Base-by-base conservation (phyloP, 305 asterid genomes). In the Striga hermonthica region DNA sequence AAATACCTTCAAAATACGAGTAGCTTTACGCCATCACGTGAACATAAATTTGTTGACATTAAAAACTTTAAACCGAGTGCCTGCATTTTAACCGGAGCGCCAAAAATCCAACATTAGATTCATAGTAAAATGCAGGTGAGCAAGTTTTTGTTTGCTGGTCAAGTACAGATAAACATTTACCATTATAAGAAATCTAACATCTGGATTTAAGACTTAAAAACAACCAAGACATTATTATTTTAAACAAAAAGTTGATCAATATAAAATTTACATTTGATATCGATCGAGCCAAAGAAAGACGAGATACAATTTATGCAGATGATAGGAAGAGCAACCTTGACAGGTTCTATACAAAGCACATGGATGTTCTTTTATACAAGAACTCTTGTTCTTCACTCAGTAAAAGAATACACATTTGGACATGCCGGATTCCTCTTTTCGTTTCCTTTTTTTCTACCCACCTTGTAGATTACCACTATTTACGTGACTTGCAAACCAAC, bases 381-480 rank as follows among this genome's bases (percentile, higher is more conserved):
- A 22, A 22, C 31, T 22, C 14, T 60, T 68, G 67, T 12, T 62
- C 74, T 66, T 69, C 76, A 59, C 72, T 74, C 68, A 54, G 73
- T 57, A 68, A 69, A 70, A 67, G 59, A 63, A 80, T 62, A 63
- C 70, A 66, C 80, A 69, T 71, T 41, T 56, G 74, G 76, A 48
- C 60, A 15, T 11, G 59, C 61, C 40, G 55, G 79, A 62, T 60
- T 70, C 52, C 54, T 62, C 69, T 48, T 61, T 66, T 28, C 2
- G 1, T 22, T 22, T 22, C 2, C 2, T 22, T 22, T 22, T 22
- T 22, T 22, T 22, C 2, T 22, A 22, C 31, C 69, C 68, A 57
- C 66, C 68, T 70, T 77, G 56, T 53, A 68, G 10, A 16, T 50
- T 50, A 72, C 81, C 76, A 71, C 79, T 78, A 72, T 76, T 60